Conservation (phyloP, 495 filamentous ascomycete genomes). For the Hypoxylon perforatum region DNA sequence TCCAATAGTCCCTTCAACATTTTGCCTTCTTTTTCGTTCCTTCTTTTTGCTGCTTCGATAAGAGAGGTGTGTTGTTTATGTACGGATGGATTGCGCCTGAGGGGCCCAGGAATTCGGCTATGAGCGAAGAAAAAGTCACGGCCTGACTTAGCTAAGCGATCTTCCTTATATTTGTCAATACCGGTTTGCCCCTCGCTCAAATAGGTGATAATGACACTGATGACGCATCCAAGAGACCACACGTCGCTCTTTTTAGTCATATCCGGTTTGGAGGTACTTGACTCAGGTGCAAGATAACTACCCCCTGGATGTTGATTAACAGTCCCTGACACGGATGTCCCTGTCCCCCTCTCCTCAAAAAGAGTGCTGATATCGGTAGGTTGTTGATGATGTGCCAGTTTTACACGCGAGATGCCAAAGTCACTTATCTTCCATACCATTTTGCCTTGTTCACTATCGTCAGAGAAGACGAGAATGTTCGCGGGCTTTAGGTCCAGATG, state of each 20-base stretch:
- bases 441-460: constrained; percentile 24
- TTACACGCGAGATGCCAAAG: constrained; percentile 54
- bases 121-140: constrained; percentile 49
- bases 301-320: constrained; percentile 38
- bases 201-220: constrained; percentile 51
- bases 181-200: constrained; percentile 45
- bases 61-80: constrained; percentile 41
- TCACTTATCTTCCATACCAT: constrained; percentile 54
- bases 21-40: constrained; percentile 33
- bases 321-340: constrained; percentile 31
- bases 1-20: constrained; percentile 31
- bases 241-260: constrained; percentile 51
- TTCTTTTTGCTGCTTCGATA: constrained; percentile 34
- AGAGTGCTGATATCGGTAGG: constrained; percentile 38
- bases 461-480: constrained; percentile 50
- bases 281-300: constrained; percentile 51
- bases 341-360: constrained; percentile 30
- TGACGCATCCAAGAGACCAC: constrained; percentile 52
- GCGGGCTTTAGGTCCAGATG: constrained; percentile 55
- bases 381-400: constrained; percentile 20
- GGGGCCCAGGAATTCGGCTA: constrained; percentile 14
- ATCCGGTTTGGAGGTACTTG: constrained; percentile 24
- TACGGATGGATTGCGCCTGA: constrained; percentile 43
- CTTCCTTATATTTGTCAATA: constrained; percentile 42
- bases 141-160: constrained; percentile 18